Conservation (phyloP, 179 eudicot genomes). For the Actinidia chinensis region DNA sequence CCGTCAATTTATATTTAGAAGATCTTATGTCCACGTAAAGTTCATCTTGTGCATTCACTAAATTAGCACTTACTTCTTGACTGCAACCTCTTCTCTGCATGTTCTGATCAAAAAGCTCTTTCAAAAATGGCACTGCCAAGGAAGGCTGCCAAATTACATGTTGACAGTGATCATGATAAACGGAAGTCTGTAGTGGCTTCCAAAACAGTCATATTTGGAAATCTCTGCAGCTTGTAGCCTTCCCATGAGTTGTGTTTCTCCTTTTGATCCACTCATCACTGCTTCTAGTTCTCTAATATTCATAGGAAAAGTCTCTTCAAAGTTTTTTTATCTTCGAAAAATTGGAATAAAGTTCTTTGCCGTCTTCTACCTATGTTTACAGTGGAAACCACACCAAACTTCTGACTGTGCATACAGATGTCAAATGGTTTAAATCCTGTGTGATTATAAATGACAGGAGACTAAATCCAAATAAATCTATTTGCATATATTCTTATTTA, state of each 20-base stretch:
- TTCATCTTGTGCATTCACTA: no score
- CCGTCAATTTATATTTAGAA: no score
- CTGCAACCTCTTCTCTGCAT: background rate
- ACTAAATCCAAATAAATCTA: background rate
- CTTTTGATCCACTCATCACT: background rate
- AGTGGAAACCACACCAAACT: background rate
- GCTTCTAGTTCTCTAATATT: background rate
- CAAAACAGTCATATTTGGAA: background rate
- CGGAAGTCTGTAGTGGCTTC: background rate
- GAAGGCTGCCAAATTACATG: no score
- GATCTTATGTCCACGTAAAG: no score
- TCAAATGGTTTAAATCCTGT: background rate
- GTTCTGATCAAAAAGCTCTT: background rate
- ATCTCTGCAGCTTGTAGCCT: background rate
- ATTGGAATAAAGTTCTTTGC: background rate
- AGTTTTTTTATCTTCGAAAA: background rate
- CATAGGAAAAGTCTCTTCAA: background rate
- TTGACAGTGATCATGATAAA: background rate
- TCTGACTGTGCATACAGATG: background rate
- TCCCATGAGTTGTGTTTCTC: background rate
- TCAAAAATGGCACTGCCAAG: background rate
- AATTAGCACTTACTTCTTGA: no score
- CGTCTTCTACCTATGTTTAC: background rate
- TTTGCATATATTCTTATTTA: background rate
- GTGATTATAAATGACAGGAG: background rate